Evolutionary conservation across 2,329 filamentous ascomycete species (phyloP).

Genomic region (Teratosphaeria destructans): DNA sequence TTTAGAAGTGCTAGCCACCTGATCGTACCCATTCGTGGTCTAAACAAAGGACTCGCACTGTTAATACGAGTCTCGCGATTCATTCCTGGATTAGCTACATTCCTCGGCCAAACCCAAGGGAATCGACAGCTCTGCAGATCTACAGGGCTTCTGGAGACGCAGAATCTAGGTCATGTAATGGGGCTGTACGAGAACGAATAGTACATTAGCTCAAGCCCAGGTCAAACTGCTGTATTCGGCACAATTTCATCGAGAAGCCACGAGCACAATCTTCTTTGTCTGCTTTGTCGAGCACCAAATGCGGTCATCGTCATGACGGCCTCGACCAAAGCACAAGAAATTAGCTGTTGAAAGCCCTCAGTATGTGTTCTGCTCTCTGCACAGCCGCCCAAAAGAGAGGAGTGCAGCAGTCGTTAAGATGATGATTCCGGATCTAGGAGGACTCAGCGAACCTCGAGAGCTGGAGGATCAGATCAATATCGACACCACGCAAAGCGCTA

Average conservation of each 20-base stretch:
- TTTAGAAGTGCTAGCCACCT: no score
- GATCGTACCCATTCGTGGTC: no score
- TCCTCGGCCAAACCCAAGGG: no score
- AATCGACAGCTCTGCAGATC: no score
- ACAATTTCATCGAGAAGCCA: neutral
- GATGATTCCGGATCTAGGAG: slow-evolving; percentile 11
- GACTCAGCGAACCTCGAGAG: slow-evolving; percentile 6
- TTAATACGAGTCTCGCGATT: no score
- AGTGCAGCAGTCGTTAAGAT: slow-evolving; percentile 3
- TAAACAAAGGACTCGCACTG: no score
- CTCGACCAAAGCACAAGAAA: neutral
- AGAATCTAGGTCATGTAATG: neutral
- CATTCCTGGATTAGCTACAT: no score
- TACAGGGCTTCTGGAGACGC: no score
- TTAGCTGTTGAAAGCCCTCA: neutral
- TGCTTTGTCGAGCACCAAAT: neutral
- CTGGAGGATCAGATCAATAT: neutral
- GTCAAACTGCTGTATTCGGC: neutral
- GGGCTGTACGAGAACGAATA: neutral
- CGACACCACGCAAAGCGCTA: neutral
- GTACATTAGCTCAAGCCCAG: neutral
- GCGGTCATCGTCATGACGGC: neutral
- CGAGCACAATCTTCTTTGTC: neutral
- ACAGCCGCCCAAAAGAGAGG: neutral
- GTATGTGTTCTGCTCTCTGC: neutral